Base-by-base conservation (phyloP, 768 basidiomycete species). In the Scleroderma citrinum region DNA sequence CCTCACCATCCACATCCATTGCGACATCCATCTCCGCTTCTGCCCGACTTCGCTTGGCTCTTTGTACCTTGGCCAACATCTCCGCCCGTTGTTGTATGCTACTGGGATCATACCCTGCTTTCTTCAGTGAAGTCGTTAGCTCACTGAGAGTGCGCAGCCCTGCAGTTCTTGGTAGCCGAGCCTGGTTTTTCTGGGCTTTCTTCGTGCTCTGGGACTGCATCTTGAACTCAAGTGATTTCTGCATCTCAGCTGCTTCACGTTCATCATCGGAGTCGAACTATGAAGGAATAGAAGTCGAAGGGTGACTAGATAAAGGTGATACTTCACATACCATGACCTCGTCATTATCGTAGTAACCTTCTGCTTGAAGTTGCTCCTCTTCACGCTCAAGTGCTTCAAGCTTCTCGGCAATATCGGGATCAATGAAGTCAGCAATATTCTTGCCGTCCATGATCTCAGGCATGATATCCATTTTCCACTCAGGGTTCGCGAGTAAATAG, bases 401-500 rank as follows among this genome's bases (percentile, higher is more conserved):
- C 70, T 93, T 95, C 69, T 94, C 94, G 17, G 82, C 84, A 52
- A 99, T 98, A 61, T 99, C 96, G 19, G 92, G 87, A 68, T 98
- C 95, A 67, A 98, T 89, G 54, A 99, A 99, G 74, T 99, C 96
- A 20, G 94, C 95, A 46, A 98, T 71, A 71, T 99, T 99, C 80
- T 97, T 97, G 71, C 96, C 96, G 57, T 97, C 83, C 85, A 92
- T 83, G 61, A 99, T 90, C 67, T 99, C 96, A n/a, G 96, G 96
- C n/a, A 98, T 87, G 56, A 81, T 76, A 62, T 99, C 96, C 71
- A 82, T 75, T 73, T 96, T 99, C 96, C 96, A 99, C 38, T 89
- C 85, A 32, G 87, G 82, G 63, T 96, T 83, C 20, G 82, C 76
- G 50, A 99, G 82, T 23, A 96, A 49, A 70, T 96, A 98, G 67